Conservation (phyloP, 305 asterid genomes). For the Stenogyne calaminthoides region DNA sequence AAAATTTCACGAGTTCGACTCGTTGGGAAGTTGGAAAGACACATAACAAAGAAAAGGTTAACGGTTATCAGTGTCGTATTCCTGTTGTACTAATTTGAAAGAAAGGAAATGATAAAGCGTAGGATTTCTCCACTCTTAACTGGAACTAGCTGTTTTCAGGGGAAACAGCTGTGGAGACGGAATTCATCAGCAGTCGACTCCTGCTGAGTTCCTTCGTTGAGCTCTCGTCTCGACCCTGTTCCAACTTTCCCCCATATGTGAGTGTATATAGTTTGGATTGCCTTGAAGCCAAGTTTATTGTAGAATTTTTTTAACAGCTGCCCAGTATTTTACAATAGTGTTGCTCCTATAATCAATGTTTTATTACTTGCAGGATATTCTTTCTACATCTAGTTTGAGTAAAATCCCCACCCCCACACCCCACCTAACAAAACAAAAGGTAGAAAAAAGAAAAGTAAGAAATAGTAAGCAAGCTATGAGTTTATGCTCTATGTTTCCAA, state of each 20-base stretch:
- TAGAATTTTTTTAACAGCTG: constrained; percentile 45
- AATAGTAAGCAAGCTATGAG: not conserved
- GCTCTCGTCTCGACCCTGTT: constrained; percentile 16
- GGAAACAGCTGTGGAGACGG: constrained; percentile 36
- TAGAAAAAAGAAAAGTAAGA: not conserved
- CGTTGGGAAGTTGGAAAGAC: constrained; percentile 35
- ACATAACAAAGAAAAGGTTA: constrained; percentile 26
- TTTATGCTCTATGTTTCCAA: not conserved
- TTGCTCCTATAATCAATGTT: constrained; percentile 33
- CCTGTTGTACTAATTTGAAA: constrained; percentile 30
- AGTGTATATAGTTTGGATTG: constrained; percentile 78
- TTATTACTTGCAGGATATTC: constrained; percentile 13
- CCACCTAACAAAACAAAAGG: not conserved
- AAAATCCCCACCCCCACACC: not conserved
- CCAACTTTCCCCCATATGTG: constrained; percentile 40
- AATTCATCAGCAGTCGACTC: not conserved
- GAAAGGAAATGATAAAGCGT: constrained; percentile 24
- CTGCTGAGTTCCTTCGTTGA: constrained; percentile 4
- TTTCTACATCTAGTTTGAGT: not conserved
- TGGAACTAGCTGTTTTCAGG: constrained; percentile 39
- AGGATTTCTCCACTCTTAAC: constrained; percentile 38
- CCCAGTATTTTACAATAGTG: constrained; percentile 36
- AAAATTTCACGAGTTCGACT: constrained; percentile 31
- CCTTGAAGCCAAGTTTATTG: constrained; percentile 49
- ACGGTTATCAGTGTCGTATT: constrained; percentile 23